These are phyloP conservation scores for Malus hybrid DNA, from an alignment of 331 rosid species.

Conservation along the genomic window DNA sequence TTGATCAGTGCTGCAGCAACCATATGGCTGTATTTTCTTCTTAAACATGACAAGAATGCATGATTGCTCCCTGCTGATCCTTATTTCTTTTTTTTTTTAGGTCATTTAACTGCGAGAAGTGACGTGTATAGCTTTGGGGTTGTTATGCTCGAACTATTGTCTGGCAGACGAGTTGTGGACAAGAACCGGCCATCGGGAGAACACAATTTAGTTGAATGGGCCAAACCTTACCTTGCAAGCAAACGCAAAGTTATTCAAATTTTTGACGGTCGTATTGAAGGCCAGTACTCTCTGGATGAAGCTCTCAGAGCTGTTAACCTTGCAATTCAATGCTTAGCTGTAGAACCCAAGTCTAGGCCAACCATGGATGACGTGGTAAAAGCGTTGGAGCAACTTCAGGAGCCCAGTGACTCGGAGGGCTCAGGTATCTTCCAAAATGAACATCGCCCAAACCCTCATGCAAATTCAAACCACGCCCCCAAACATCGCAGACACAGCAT, in stretches of 20 bases:
- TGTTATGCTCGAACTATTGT: constrained; percentile 77
- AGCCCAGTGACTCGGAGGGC: constrained; percentile 21
- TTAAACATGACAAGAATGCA: neutral
- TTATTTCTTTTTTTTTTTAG: constrained; percentile 27
- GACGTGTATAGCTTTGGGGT: constrained; percentile 93
- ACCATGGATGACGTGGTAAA: constrained; percentile 67
- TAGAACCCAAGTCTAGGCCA: constrained; percentile 67
- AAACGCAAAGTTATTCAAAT: constrained; percentile 66
- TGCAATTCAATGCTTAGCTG: constrained; percentile 60
- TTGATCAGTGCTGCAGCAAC: neutral
- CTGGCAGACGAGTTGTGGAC: constrained; percentile 80
- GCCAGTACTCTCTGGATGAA: constrained; percentile 51
- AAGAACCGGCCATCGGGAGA: constrained; percentile 70
- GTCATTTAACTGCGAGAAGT: constrained; percentile 81
- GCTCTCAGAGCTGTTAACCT: constrained; percentile 63
- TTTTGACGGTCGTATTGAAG: constrained; percentile 72
- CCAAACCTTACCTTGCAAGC: constrained; percentile 74
- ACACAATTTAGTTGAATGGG: constrained; percentile 81
- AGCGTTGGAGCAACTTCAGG: constrained; percentile 62
- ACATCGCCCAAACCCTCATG: constrained; percentile 14
- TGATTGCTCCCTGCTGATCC: constrained; percentile 5
- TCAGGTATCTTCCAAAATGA: constrained; percentile 20
- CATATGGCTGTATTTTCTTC: neutral
- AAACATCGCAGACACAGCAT: constrained; percentile 20
- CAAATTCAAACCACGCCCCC: constrained; percentile 21